A percentile compares a stretch with the other conserved stretches of the same genome.
phyloP scores from a whole-genome alignment of 176 grass and related monocot genomes.

The Avena atlantica region DNA sequence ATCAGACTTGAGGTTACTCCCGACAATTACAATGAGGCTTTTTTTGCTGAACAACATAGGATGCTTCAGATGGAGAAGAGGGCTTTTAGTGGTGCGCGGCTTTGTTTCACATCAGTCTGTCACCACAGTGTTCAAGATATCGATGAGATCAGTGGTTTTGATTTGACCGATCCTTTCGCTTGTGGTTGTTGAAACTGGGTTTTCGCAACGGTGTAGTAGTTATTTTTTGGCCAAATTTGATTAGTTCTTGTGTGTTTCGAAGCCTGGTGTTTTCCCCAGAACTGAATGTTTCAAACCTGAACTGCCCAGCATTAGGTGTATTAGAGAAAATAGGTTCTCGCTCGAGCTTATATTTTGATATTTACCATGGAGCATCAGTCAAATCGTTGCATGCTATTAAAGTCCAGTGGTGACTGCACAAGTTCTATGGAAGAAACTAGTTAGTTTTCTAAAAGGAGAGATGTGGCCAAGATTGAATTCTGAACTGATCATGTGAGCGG shows the following conservation, averaged over 20 bases:
- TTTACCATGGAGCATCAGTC: not conserved
- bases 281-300: not conserved
- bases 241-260: not conserved
- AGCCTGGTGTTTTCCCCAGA: not conserved
- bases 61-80: conserved; percentile 36
- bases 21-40: not conserved
- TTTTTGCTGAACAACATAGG: not conserved
- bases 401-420: not conserved
- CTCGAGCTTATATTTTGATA: not conserved
- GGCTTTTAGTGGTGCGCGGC: not conserved
- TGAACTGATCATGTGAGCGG: not conserved
- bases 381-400: not conserved
- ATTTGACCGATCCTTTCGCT: conserved; percentile 16
- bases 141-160: not conserved
- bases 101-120: no score
- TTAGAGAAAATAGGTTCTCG: not conserved
- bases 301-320: not conserved
- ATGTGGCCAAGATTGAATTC: not conserved
- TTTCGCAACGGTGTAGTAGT: not conserved
- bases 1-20: not conserved
- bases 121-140: not conserved
- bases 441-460: not conserved
- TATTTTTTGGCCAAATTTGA: not conserved
- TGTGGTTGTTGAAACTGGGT: not conserved
- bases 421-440: not conserved